Evolutionary conservation across 148 eudicot species (phyloP).

Genomic region (Arctostaphylos glauca): DNA sequence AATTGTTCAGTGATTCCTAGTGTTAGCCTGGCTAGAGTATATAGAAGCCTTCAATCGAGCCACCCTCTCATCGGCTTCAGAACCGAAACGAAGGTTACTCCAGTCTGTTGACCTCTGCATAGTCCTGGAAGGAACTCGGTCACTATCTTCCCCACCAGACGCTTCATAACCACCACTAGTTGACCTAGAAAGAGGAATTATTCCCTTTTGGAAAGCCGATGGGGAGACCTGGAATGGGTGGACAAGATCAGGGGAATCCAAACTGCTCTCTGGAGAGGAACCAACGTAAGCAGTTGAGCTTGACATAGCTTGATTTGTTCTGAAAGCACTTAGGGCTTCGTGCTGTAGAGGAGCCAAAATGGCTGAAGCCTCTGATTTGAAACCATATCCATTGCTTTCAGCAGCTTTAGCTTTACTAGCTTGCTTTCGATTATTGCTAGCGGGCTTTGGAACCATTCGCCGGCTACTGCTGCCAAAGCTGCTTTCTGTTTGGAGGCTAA

Average conservation of each 20-base stretch:
- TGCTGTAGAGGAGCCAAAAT: conserved; percentile 68
- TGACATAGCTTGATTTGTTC: conserved; percentile 47
- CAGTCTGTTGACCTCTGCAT: conserved; percentile 58
- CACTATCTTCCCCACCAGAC: conserved; percentile 99
- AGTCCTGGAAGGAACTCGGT: conserved; percentile 63
- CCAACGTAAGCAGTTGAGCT: conserved; percentile 41
- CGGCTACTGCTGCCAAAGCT: conserved; percentile 66
- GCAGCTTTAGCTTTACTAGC: conserved; percentile 44
- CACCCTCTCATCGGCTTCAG: conserved; percentile 46
- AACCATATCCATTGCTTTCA: conserved; percentile 16
- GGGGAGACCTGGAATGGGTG: conserved; percentile 66
- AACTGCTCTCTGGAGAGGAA: conserved; percentile 94
- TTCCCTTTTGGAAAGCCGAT: conserved; percentile 34
- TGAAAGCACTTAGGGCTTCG: conserved; percentile 69
- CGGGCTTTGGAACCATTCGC: conserved; percentile 39
- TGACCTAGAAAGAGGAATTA: conserved; percentile 64
- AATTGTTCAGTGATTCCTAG: conserved; percentile 34
- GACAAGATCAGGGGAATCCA: conserved; percentile 67
- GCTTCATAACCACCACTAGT: conserved; percentile 97
- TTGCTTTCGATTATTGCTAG: conserved; percentile 49
- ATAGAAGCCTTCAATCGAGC: conserved; percentile 41
- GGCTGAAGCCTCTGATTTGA: conserved; percentile 39
- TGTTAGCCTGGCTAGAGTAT: conserved; percentile 47
- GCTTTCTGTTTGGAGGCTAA: conserved; percentile 45
- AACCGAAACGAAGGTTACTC: conserved; percentile 59